phyloP scores from a whole-genome alignment of 2,329 filamentous ascomycete genomes.

The Paecilomyces variotii region DNA sequence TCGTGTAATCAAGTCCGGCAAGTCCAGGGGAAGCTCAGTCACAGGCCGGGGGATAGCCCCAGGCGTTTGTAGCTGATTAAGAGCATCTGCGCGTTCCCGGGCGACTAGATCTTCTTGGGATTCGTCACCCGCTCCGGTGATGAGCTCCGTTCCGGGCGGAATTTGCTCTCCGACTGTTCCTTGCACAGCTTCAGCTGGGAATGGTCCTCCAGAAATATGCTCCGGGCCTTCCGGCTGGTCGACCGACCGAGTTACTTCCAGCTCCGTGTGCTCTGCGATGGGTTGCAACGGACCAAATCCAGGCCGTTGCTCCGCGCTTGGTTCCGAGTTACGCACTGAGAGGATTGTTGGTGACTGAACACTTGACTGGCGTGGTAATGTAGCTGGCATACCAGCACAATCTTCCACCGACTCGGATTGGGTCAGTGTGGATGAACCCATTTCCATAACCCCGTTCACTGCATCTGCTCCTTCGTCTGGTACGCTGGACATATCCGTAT shows the following conservation, averaged over 20 bases:
- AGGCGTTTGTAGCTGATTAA: slow-evolving; percentile 4
- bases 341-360: slow-evolving; percentile 1
- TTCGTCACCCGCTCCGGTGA: slow-evolving; percentile 7
- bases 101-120: slow-evolving; percentile 4
- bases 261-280: slow-evolving; percentile 5
- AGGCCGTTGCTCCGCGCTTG: slow-evolving; percentile 6
- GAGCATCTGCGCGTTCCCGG: slow-evolving; percentile 2
- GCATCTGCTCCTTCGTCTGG: too few species aligned
- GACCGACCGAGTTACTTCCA: slow-evolving; percentile 4
- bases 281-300: slow-evolving; percentile 6
- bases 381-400: background rate
- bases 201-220: too few species aligned
- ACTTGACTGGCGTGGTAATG: slow-evolving; percentile 2
- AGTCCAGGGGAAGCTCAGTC: slow-evolving; percentile 7
- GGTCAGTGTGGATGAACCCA: too few species aligned
- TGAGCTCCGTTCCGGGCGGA: background rate
- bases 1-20: slow-evolving; percentile 6
- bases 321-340: too few species aligned
- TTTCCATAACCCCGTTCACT: too few species aligned
- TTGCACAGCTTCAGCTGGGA: too few species aligned
- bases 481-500: too few species aligned
- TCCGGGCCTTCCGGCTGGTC: slow-evolving; percentile 3
- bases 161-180: too few species aligned
- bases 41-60: slow-evolving; percentile 5
- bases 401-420: too few species aligned